A percentile compares a stretch with the other conserved stretches of the same genome.
Conservation (phyloP, 2,329 filamentous ascomycete genomes). For the Arthrobotrys iridis region DNA sequence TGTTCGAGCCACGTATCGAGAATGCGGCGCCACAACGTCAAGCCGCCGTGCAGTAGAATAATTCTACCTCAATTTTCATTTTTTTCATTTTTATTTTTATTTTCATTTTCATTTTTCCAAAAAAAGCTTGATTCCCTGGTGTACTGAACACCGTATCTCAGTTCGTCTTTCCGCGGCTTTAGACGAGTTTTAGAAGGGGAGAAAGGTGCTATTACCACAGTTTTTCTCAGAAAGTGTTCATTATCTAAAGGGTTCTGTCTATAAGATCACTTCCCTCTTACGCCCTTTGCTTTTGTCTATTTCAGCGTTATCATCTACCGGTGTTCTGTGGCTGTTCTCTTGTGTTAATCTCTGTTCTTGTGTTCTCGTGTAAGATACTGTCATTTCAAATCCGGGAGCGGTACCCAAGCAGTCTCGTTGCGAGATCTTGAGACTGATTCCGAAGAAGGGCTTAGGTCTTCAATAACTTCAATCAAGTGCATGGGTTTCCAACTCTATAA, state of each 20-base stretch:
- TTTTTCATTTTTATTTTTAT: too few species aligned
- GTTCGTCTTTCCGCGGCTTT: too few species aligned
- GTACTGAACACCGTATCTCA: too few species aligned
- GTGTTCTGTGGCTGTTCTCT: slow-evolving; percentile 17
- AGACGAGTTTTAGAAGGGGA: too few species aligned
- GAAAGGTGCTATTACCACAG: too few species aligned
- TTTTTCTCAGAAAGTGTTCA: too few species aligned
- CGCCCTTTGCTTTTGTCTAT: background rate
- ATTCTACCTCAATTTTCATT: too few species aligned
- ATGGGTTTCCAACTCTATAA: slow-evolving; percentile 6
- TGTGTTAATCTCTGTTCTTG: background rate
- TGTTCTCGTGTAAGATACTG: slow-evolving; percentile 15
- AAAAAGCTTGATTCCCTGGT: too few species aligned
- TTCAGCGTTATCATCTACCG: slow-evolving; percentile 30
- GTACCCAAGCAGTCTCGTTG: background rate
- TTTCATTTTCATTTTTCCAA: too few species aligned
- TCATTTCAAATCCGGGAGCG: background rate
- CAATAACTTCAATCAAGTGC: background rate
- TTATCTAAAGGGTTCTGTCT: too few species aligned
- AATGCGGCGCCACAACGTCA: slow-evolving; percentile 13
- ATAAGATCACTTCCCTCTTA: too few species aligned
- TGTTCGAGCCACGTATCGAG: slow-evolving; percentile 71
- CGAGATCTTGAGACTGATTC: background rate
- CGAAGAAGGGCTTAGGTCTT: background rate
- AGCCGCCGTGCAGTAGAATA: slow-evolving; percentile 14